Evolutionary conservation across 2,329 filamentous ascomycete genomes (phyloP).

Genomic region (Epicoccum sorghinum): DNA sequence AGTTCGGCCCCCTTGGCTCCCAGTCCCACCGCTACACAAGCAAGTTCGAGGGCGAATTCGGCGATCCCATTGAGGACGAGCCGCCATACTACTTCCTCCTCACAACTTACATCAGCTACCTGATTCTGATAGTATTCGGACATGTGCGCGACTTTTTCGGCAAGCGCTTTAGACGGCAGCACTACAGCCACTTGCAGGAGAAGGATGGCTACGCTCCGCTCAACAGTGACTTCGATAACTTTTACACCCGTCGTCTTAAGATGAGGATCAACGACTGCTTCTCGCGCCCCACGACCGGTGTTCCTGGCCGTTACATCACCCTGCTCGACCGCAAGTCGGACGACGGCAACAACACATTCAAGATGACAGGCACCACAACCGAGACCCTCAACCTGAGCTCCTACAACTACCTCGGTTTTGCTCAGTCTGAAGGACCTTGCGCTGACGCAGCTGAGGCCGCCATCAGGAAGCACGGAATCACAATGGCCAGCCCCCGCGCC

Average conservation of each 20-base stretch:
- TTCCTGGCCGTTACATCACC: constrained; percentile 92
- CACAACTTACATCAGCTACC: constrained; percentile 97
- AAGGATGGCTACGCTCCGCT: constrained; percentile 91
- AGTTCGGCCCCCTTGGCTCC: constrained; percentile 86
- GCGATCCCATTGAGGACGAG: constrained; percentile 87
- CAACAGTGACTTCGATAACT: constrained; percentile 98
- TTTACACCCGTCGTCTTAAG: constrained; percentile 92
- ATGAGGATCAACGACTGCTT: constrained; percentile 97
- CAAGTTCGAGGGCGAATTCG: constrained; percentile 81
- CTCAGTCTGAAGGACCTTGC: constrained; percentile 95
- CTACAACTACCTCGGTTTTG: constrained; percentile 98
- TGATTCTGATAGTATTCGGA: constrained; percentile 92
- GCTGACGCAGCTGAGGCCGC: constrained; percentile 89
- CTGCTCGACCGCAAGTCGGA: constrained; percentile 88
- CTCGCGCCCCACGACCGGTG: constrained; percentile 86
- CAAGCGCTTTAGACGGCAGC: constrained; percentile 87
- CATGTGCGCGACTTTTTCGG: constrained; percentile 98
- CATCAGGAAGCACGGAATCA: constrained; percentile 84
- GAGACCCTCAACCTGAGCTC: constrained; percentile 99
- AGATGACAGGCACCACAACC: constrained; percentile 85
- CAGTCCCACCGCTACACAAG: constrained; percentile 87
- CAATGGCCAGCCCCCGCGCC: constrained; percentile 77
- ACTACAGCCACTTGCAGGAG: constrained; percentile 82
- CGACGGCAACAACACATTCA: constrained; percentile 90
- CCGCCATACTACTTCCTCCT: constrained; percentile 96